These are phyloP conservation scores for Litchi chinensis DNA, from an alignment of 345 rosid genomes.

Conservation along the genomic window DNA sequence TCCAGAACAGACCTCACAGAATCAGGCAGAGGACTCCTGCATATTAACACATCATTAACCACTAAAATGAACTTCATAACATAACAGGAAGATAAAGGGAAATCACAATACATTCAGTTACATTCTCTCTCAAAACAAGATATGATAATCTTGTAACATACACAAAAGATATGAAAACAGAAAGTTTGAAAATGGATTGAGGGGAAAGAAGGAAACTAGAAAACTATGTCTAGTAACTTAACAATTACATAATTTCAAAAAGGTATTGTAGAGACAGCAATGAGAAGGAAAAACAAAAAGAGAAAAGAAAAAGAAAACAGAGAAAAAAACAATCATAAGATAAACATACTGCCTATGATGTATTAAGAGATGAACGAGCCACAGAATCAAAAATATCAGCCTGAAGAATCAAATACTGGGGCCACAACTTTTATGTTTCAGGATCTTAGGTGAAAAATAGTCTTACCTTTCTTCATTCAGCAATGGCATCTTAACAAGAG, in stretches of 20 bases:
- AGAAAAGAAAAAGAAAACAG: background rate
- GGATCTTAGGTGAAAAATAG: background rate
- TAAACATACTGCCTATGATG: background rate
- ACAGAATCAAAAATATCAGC: background rate
- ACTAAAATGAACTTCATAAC: background rate
- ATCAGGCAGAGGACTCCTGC: constrained; percentile 79
- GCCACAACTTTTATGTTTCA: background rate
- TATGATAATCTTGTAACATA: background rate
- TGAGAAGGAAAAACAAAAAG: background rate
- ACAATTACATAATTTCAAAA: background rate
- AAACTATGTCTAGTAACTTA: background rate
- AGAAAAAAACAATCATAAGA: background rate
- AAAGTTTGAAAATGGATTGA: background rate
- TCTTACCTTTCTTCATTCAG: constrained; percentile 76
- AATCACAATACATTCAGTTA: background rate
- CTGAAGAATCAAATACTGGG: background rate
- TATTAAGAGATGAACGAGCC: background rate
- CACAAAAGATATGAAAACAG: background rate
- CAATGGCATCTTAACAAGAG: constrained; percentile 89
- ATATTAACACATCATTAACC: constrained; percentile 15
- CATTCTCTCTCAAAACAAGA: background rate
- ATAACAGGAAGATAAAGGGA: background rate
- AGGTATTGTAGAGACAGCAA: background rate
- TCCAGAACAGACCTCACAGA: constrained; percentile 64
- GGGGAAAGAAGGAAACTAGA: background rate